Conservation (phyloP, 352 stramenopile species). For the Phytopythium delawarense region DNA sequence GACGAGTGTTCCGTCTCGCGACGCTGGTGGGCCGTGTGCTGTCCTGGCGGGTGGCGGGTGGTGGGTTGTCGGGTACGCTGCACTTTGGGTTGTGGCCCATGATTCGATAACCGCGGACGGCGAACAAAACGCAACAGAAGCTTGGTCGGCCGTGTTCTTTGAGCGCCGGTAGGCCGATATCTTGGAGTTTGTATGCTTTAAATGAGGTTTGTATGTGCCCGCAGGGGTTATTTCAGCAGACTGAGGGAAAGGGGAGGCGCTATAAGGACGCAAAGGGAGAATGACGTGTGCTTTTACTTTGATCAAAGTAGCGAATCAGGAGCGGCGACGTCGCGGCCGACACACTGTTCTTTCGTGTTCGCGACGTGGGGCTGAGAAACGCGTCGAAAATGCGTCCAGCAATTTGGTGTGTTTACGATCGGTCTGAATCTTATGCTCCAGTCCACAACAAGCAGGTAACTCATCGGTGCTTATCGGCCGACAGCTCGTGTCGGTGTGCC, state of each 20-base stretch:
- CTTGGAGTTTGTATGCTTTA: background rate
- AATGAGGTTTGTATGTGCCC: too few species aligned
- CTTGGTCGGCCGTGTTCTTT: background rate
- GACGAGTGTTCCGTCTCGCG: background rate
- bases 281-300: background rate
- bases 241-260: background rate
- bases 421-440: too few species aligned
- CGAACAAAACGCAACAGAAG: slow-evolving; percentile 7
- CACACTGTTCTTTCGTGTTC: slow-evolving; percentile 1
- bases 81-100: too few species aligned
- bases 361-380: background rate
- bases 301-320: background rate
- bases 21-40: background rate
- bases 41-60: background rate
- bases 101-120: too few species aligned
- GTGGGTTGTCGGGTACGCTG: background rate
- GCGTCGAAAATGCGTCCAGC: background rate
- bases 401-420: background rate
- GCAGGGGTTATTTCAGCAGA: background rate
- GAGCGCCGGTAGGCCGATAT: background rate
- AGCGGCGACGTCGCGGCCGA: background rate
- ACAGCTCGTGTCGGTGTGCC: too few species aligned
- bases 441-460: too few species aligned
- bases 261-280: background rate
- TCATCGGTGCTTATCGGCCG: too few species aligned